Conservation (phyloP, 371 early-diverging fungal species). For the Modicella reniformis region DNA sequence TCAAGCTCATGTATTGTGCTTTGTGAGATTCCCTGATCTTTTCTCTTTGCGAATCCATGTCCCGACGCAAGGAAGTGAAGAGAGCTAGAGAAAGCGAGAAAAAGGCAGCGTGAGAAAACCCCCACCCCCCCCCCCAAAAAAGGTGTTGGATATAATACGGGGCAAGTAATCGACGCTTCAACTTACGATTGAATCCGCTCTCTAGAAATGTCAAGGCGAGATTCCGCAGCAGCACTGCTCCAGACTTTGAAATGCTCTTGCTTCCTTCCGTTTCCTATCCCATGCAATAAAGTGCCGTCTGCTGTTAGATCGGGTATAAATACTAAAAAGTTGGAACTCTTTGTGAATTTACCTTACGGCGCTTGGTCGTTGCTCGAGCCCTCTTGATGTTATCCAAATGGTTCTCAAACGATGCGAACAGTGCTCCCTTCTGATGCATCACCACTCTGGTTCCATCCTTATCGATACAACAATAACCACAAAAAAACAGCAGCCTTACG, state of each 20-base stretch:
- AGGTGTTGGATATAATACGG: too few relatives aligned
- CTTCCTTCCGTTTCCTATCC: conserved; percentile 41
- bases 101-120: neutral
- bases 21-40: conserved; percentile 65
- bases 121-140: too few relatives aligned
- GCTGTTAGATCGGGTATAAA: too few relatives aligned
- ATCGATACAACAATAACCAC: neutral
- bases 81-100: conserved; percentile 58
- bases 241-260: conserved; percentile 31
- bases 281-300: too few relatives aligned
- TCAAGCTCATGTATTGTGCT: conserved; percentile 48
- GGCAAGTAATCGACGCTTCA: neutral
- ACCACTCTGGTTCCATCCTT: conserved; percentile 48
- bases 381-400: conserved; percentile 47
- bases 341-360: conserved; percentile 45
- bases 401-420: conserved; percentile 40
- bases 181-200: conserved; percentile 72
- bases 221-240: conserved; percentile 16
- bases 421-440: conserved; percentile 42
- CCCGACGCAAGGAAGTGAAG: conserved; percentile 64
- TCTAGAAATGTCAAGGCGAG: conserved; percentile 59
- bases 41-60: conserved; percentile 69
- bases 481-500: too few relatives aligned
- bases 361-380: conserved; percentile 25
- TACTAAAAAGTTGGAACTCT: too few relatives aligned